These are phyloP conservation scores for Oryza australiensis DNA, from an alignment of 176 grass and related monocot genomes.

Conservation along the genomic window DNA sequence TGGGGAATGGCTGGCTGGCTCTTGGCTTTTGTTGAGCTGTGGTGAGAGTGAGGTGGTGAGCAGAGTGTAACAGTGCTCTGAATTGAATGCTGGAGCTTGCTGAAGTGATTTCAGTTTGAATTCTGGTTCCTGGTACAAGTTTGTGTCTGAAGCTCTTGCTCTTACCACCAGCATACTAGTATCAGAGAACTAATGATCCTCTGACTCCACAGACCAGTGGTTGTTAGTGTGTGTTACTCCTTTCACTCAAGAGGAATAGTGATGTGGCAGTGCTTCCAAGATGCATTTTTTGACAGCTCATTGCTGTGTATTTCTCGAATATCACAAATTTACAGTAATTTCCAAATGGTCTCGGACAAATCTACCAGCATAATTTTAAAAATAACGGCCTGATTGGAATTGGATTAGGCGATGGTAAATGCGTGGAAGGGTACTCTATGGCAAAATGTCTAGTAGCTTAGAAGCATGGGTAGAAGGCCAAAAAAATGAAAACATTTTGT, in stretches of 20 bases:
- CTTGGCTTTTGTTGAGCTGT: slow-evolving; percentile 8
- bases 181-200: neutral
- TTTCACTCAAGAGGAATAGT: neutral
- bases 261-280: neutral
- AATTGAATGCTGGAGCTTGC: slow-evolving; percentile 11
- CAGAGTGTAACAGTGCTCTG: neutral
- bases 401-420: no score
- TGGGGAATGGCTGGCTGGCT: neutral
- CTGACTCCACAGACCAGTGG: neutral
- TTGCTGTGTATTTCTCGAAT: neutral
- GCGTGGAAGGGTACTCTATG: no score
- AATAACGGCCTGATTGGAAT: no score
- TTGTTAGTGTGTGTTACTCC: neutral
- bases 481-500: no score
- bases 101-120: slow-evolving; percentile 29
- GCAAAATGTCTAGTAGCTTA: no score
- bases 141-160: neutral
- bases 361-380: neutral
- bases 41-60: neutral
- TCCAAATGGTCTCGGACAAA: neutral
- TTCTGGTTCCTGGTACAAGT: slow-evolving; percentile 10
- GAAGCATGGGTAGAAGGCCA: no score
- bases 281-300: neutral
- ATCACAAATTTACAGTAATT: neutral
- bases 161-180: neutral